Evolutionary conservation across 2,329 filamentous ascomycete species (phyloP).

Genomic region (Aspergillus sp.): DNA sequence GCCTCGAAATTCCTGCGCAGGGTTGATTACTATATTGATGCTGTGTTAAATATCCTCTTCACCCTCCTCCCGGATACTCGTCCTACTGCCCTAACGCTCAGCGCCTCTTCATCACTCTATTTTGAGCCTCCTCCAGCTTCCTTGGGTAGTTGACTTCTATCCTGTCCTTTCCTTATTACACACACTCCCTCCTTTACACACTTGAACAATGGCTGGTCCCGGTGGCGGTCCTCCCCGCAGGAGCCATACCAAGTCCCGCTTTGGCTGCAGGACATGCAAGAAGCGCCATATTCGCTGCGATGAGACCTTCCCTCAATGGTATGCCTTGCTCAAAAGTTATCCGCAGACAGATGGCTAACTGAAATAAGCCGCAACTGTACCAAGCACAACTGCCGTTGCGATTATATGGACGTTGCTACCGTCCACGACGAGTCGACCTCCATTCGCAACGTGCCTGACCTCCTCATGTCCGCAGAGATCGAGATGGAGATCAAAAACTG

Average conservation of each 20-base stretch:
- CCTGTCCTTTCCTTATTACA: constrained; percentile 16
- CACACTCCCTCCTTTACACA: constrained; percentile 12
- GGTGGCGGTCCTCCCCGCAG: constrained; percentile 88
- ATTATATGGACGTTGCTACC: constrained; percentile 87
- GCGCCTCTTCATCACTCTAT: not conserved
- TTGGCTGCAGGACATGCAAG: constrained; percentile 98
- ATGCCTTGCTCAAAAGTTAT: constrained; percentile 40
- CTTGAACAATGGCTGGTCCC: constrained; percentile 76
- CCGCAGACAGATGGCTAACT: not conserved
- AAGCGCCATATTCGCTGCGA: constrained; percentile 96
- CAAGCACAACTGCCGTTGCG: constrained; percentile 97
- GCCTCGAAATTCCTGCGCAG: not conserved
- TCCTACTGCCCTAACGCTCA: not conserved
- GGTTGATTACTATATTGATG: constrained; percentile 3
- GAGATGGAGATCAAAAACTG: constrained; percentile 81
- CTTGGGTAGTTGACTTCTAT: constrained; percentile 19
- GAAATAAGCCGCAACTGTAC: constrained; percentile 85
- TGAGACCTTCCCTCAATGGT: constrained; percentile 98
- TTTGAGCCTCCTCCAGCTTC: not conserved
- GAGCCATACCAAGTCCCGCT: constrained; percentile 98
- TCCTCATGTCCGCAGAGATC: constrained; percentile 86
- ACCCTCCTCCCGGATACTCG: constrained; percentile 3
- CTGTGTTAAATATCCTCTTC: constrained; percentile 7
- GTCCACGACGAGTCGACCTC: constrained; percentile 58
- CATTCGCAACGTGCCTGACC: constrained; percentile 60